Evolutionary conservation across 2,329 filamentous ascomycete species (phyloP).

Genomic region (Colletotrichum tofieldiae): DNA sequence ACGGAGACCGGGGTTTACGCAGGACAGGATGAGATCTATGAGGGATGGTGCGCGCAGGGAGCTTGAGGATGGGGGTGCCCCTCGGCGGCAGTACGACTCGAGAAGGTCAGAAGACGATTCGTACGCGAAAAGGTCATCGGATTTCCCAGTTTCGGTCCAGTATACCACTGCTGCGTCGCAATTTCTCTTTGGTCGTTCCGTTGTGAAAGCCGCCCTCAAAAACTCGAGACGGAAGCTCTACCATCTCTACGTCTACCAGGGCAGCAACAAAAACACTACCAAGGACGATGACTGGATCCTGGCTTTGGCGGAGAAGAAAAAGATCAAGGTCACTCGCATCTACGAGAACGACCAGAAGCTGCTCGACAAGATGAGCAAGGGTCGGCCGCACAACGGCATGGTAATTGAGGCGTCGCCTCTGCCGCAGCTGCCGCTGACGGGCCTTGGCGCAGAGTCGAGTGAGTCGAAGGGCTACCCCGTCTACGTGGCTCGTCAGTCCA

Average conservation of each 20-base stretch:
- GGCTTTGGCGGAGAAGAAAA: slow-evolving; percentile 62
- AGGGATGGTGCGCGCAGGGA: slow-evolving; percentile 23
- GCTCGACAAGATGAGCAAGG: slow-evolving; percentile 87
- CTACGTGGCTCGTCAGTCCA: slow-evolving; percentile 76
- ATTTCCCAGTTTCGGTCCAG: slow-evolving; percentile 48
- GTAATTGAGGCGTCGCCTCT: slow-evolving; percentile 90
- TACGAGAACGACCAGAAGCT: slow-evolving; percentile 74
- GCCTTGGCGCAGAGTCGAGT: slow-evolving; percentile 66
- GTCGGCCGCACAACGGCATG: slow-evolving; percentile 90
- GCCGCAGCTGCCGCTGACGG: slow-evolving; percentile 77
- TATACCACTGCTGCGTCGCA: slow-evolving; percentile 91
- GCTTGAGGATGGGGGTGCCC: neutral
- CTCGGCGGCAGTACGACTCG: slow-evolving; percentile 10
- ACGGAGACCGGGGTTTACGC: neutral
- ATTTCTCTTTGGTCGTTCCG: slow-evolving; percentile 89
- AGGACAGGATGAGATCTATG: slow-evolving; percentile 18
- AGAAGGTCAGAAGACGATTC: slow-evolving; percentile 13
- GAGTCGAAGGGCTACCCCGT: slow-evolving; percentile 70
- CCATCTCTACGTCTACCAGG: slow-evolving; percentile 83
- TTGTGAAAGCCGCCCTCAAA: slow-evolving; percentile 84
- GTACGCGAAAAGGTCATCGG: neutral
- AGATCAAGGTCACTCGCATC: slow-evolving; percentile 72
- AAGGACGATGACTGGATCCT: slow-evolving; percentile 62
- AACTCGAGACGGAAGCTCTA: slow-evolving; percentile 80
- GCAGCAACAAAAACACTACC: slow-evolving; percentile 67